phyloP scores from a whole-genome alignment of 495 filamentous ascomycete genomes.

The Cetradonia linearis region DNA sequence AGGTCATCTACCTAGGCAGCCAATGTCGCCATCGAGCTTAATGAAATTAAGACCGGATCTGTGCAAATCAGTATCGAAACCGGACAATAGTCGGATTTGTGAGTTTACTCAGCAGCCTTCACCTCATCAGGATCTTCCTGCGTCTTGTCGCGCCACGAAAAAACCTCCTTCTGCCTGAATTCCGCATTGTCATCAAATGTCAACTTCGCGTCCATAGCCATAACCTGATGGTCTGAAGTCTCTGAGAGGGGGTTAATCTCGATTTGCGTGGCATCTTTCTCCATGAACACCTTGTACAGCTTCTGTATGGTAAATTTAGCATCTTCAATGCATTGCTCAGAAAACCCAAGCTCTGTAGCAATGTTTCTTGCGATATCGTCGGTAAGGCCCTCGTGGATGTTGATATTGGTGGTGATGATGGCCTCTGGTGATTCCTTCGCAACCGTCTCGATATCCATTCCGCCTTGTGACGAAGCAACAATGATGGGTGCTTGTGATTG shows the following conservation, averaged over 20 bases:
- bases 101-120: slow-evolving; percentile 63
- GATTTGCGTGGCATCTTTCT: slow-evolving; percentile 96
- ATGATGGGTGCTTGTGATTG: slow-evolving; percentile 85
- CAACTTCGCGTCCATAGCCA: slow-evolving; percentile 98
- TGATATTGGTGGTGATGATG: slow-evolving; percentile 82
- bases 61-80: neutral
- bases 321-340: slow-evolving; percentile 88
- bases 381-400: slow-evolving; percentile 92
- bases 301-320: slow-evolving; percentile 95
- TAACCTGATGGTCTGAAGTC: slow-evolving; percentile 91
- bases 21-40: slow-evolving; percentile 98
- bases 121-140: slow-evolving; percentile 98
- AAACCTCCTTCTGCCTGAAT: slow-evolving; percentile 93
- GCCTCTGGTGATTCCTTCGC: slow-evolving; percentile 96
- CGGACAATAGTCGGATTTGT: neutral
- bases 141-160: slow-evolving; percentile 81
- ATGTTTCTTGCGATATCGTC: slow-evolving; percentile 88
- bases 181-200: slow-evolving; percentile 97
- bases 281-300: slow-evolving; percentile 95
- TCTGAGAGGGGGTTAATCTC: slow-evolving; percentile 98
- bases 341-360: slow-evolving; percentile 88
- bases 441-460: slow-evolving; percentile 97
- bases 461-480: slow-evolving; percentile 93
- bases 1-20: slow-evolving; percentile 56
- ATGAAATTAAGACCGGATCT: slow-evolving; percentile 89